Evolutionary conservation across 1,284 basidiomycete species (phyloP).

Genomic region (Puccinia hordei): DNA sequence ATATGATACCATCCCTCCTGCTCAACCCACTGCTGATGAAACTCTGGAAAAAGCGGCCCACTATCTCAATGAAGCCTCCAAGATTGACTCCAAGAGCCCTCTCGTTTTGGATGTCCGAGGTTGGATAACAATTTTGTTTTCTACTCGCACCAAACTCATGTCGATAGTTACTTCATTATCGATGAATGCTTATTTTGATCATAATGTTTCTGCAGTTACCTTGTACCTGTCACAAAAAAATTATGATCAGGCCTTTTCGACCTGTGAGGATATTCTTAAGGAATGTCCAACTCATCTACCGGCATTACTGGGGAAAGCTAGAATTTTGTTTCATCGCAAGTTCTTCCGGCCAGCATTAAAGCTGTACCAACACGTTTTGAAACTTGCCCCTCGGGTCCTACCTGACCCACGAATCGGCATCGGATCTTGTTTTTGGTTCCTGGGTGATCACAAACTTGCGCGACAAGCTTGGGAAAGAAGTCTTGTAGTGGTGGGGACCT

Average conservation of each 20-base stretch:
- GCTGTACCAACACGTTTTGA: conserved; percentile 78
- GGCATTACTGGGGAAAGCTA: conserved; percentile 65
- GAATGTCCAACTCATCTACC: conserved; percentile 66
- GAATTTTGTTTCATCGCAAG: conserved; percentile 76
- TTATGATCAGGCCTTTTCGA: conserved; percentile 70
- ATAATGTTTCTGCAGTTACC: not conserved
- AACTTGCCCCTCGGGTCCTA: conserved; percentile 71
- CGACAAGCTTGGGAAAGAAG: conserved; percentile 83
- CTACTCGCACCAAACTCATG: not conserved
- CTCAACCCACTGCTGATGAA: conserved; percentile 19
- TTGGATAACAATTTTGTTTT: not conserved
- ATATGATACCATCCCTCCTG: conserved; percentile 31
- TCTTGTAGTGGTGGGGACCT: conserved; percentile 70
- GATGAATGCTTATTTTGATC: not conserved
- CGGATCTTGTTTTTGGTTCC: conserved; percentile 83
- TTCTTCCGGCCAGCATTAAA: conserved; percentile 76
- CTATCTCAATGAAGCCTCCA: conserved; percentile 39
- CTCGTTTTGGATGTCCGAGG: conserved; percentile 44
- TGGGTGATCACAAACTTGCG: conserved; percentile 77
- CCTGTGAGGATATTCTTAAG: conserved; percentile 78
- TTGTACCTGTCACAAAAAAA: conserved; percentile 51
- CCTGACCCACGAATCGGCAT: conserved; percentile 92
- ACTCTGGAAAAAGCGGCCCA: conserved; percentile 13
- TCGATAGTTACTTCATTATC: not conserved
- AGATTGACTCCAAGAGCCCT: conserved; percentile 25